Base-by-base conservation (phyloP, 1,284 basidiomycete genomes). In the Nidula niveotomentosa region DNA sequence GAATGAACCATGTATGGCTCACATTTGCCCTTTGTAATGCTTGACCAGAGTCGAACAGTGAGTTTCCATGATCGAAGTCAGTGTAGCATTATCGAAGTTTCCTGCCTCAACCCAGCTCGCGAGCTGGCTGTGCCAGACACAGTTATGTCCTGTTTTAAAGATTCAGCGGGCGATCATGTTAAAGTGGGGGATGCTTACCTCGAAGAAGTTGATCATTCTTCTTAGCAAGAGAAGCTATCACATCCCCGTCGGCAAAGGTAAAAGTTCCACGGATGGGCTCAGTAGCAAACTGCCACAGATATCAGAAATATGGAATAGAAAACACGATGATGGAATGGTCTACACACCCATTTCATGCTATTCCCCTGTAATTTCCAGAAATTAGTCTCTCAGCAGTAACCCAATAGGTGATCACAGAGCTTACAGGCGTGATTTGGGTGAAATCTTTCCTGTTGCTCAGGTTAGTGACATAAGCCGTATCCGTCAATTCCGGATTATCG, bases 81-180 rank as follows among this genome's bases (percentile, higher is more conserved):
- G 68, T 13, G 75, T 74, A 1, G 74, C 66, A 33, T 74, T 71
- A 55, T 73, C 67, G 60, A 77, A 80, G 58, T 68, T 69, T 10
- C 77, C 74, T 48, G 67, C 56, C 1, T 75, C 71, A 7, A 83
- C 77, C 81, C 81, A 84, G 65, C 61, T 68, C 0, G 81, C 77
- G 1, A 83, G 70, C 59, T 84, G 81, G 55, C 74, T 77, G 62
- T 84, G 72, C 83, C 83, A 84, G 41, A 83, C 81, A 57, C 78
- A 79, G 59, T 75, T 79, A 63, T 80, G 80, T 7, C 78, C 71
- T 73, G 51, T 15, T 36, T 61, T 64, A 52, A 10, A 12, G 23
- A 52, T 17, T 35, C 8, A 52, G 15, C 5, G n/a, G 33, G 9
- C 7, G 6, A 33, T 6, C 37, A 8, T n/a, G 8, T n/a, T 15